Evolutionary conservation across 495 filamentous ascomycete genomes (phyloP), one percentile per base, ranked within the genome.

Genomic region (Penicillium pancosmium): DNA sequence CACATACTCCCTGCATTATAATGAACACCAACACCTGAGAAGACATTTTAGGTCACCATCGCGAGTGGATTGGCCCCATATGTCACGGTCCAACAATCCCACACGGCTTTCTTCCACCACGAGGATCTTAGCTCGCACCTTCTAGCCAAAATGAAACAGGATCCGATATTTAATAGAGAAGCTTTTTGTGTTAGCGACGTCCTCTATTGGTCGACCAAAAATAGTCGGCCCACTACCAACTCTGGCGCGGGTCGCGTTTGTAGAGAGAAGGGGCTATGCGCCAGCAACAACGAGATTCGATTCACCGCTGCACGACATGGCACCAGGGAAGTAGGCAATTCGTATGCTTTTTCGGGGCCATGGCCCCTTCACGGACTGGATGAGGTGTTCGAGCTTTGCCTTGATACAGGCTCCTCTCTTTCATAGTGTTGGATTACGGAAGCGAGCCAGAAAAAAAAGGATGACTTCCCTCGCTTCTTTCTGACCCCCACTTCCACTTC

Each of bases 201-300:
- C 16, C 16, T 12, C 16, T 16, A 44, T 44, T 44, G 41, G 41
- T 19, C 16, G 12, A 8, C 41, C 41, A 44, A 44, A 44, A 44
- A 44, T 44, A 44, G 41, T 44, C n/a, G 41, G 41, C 16, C 41
- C 41, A 44, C 41, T 44, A n/a, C 3, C 41, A 44, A 15, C n/a
- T 15, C 9, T 16, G 41, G 15, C 15, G 41, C 36, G 41, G 41
- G 15, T 44, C 41, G 41, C 41, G 41, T 44, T 19, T 44, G 16
- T 18, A 44, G n/a, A 9, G 16, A 19, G 41, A 8, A 38, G 15
- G 12, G 36, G 15, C 36, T 13, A 38, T 31, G 27, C 27, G 27
- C 27, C 8, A 31, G 27, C 27, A 31, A 27, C 25, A 38, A 38
- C 36, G 15, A 38, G 36, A 38, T 38, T n/a, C 4, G 36, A 38